Evolutionary conservation across 1,284 basidiomycete genomes (phyloP).

Genomic region (Clitocybe nebularis): DNA sequence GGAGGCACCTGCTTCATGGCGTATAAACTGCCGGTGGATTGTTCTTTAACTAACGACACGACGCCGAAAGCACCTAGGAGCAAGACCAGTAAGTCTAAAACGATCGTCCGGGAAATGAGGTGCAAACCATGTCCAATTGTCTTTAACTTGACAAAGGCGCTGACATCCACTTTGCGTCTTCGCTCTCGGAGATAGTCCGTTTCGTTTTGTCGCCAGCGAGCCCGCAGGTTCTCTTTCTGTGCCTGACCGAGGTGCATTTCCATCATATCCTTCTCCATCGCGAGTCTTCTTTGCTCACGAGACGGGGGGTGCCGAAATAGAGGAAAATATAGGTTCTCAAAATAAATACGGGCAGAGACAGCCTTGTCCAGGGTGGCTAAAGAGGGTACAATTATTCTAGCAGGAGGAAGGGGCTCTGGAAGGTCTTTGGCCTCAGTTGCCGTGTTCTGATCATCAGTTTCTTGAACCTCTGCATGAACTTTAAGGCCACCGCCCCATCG

Average conservation of each 20-base stretch:
- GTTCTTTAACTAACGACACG: slow-evolving; percentile 87
- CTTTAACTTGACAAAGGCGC: slow-evolving; percentile 86
- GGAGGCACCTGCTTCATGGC: slow-evolving; percentile 90
- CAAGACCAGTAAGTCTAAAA: slow-evolving; percentile 14
- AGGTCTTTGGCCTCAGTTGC: slow-evolving; percentile 22
- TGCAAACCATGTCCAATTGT: slow-evolving; percentile 89
- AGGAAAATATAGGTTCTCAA: slow-evolving; percentile 96
- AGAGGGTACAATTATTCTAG: slow-evolving; percentile 71
- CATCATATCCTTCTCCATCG: slow-evolving; percentile 86
- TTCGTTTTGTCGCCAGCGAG: slow-evolving; percentile 83
- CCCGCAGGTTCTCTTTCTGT: slow-evolving; percentile 71
- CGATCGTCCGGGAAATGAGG: slow-evolving; percentile 10
- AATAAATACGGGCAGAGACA: slow-evolving; percentile 89
- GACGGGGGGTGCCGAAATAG: slow-evolving; percentile 80
- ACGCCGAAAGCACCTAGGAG: slow-evolving; percentile 94
- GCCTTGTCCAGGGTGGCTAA: slow-evolving; percentile 91
- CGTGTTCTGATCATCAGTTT: slow-evolving; percentile 47
- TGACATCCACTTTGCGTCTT: slow-evolving; percentile 78
- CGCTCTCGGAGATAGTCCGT: slow-evolving; percentile 85
- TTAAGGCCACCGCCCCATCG: slow-evolving; percentile 57
- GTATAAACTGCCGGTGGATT: slow-evolving; percentile 74
- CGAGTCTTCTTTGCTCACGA: slow-evolving; percentile 78
- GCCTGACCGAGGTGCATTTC: slow-evolving; percentile 66
- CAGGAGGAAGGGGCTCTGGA: slow-evolving; percentile 34
- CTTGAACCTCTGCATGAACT: slow-evolving; percentile 59